Conservation (phyloP, 2,329 filamentous ascomycete species). For the Ophiocordyceps robertsii region DNA sequence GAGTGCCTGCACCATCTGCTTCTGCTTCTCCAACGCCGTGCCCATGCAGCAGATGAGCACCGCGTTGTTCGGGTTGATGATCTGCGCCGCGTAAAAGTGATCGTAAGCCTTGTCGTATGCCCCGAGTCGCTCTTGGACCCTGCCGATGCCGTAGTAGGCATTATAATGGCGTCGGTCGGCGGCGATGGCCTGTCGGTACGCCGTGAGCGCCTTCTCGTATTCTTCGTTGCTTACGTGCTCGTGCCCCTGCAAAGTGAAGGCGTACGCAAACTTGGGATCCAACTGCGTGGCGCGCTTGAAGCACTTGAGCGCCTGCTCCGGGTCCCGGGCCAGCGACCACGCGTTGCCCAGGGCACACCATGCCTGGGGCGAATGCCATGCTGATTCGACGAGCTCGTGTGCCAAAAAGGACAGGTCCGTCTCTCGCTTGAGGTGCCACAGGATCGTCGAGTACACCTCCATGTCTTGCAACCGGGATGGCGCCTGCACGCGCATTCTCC, state of each 20-base stretch:
- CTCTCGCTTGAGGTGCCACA: constrained; percentile 95
- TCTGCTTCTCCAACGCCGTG: constrained; percentile 76
- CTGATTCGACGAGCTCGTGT: constrained; percentile 75
- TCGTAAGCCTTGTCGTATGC: constrained; percentile 83
- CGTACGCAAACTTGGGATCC: constrained; percentile 83
- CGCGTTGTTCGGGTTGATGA: constrained; percentile 87
- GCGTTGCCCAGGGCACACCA: constrained; percentile 96
- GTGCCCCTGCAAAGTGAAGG: constrained; percentile 89
- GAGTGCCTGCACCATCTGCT: constrained; percentile 66
- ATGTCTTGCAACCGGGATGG: constrained; percentile 84
- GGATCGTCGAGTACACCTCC: constrained; percentile 95
- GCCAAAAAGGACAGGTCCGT: constrained; percentile 84
- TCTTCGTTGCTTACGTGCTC: constrained; percentile 95
- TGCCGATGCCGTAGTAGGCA: constrained; percentile 84
- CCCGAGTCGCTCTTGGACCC: constrained; percentile 79
- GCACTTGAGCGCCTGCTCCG: constrained; percentile 86
- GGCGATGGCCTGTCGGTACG: constrained; percentile 75
- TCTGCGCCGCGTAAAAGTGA: constrained; percentile 78
- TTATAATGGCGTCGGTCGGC: constrained; percentile 90
- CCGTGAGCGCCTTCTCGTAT: constrained; percentile 82
- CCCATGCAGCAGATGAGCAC: constrained; percentile 90
- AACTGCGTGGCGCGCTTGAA: constrained; percentile 92
- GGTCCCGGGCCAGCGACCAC: constrained; percentile 82
- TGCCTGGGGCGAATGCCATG: constrained; percentile 81
- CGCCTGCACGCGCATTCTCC: constrained; percentile 62